Percentiles rank a stretch among this genome's conserved stretches.
phyloP scores from a whole-genome alignment of 1,284 basidiomycete species.

The Apiotrichum domesticum region DNA sequence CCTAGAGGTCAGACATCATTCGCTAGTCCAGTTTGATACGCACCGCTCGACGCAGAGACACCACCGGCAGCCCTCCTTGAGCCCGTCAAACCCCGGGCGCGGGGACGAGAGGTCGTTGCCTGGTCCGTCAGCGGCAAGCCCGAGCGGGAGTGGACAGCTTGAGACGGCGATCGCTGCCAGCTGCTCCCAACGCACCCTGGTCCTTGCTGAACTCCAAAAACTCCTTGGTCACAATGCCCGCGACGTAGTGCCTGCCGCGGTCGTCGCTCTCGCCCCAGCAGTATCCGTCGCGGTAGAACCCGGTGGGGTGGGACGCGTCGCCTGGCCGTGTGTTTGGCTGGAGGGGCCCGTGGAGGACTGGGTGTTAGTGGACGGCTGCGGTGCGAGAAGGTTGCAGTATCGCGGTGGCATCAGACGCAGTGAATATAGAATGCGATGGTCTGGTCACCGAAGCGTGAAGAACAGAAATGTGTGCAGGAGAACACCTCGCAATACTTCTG shows the following conservation, averaged over 20 bases:
- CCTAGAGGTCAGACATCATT: too few relatives aligned
- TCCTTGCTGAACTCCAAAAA: conserved; percentile 41
- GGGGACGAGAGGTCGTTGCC: conserved; percentile 42
- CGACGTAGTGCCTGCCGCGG: conserved; percentile 39
- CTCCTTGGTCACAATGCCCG: conserved; percentile 37
- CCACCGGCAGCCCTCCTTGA: conserved; percentile 43
- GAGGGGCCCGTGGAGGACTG: conserved; percentile 37
- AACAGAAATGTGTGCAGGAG: too few relatives aligned
- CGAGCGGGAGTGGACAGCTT: too few relatives aligned
- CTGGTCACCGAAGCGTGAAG: not conserved
- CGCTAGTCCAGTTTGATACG: not conserved
- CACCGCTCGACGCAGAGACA: conserved; percentile 44
- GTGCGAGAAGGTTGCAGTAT: not conserved
- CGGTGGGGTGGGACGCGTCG: conserved; percentile 35
- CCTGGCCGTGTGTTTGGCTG: conserved; percentile 31
- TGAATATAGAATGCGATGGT: not conserved
- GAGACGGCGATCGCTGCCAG: too few relatives aligned
- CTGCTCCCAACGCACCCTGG: conserved; percentile 23
- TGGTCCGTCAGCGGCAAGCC: conserved; percentile 1
- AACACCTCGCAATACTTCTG: too few relatives aligned
- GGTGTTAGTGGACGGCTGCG: not conserved
- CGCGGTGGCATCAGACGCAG: not conserved
- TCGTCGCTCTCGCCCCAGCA: conserved; percentile 37
- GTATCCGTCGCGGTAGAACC: conserved; percentile 40
- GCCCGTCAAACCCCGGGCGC: conserved; percentile 32